Conservation (phyloP, 2,329 filamentous ascomycete species). For the Chrysoporthe puriensis region DNA sequence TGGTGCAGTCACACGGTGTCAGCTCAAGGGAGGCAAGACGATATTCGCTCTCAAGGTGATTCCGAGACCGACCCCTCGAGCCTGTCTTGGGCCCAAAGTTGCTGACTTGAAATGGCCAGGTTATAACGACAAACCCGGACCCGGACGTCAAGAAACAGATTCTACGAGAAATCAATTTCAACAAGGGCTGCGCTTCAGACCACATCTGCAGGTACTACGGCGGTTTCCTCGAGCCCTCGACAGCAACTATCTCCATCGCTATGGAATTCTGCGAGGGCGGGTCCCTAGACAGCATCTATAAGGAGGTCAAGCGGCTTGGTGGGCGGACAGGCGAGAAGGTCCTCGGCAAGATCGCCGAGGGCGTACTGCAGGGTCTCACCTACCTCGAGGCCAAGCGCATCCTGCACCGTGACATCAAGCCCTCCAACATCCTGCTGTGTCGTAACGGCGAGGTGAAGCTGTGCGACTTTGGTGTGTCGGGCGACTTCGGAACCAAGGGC, state of each 20-base stretch:
- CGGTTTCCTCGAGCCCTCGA: slow-evolving; percentile 94
- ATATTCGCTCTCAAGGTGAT: slow-evolving; percentile 92
- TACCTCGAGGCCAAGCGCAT: slow-evolving; percentile 96
- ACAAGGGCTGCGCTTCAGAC: slow-evolving; percentile 93
- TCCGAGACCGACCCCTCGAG: background rate
- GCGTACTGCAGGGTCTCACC: slow-evolving; percentile 88
- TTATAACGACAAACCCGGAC: slow-evolving; percentile 97
- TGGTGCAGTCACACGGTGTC: slow-evolving; percentile 90
- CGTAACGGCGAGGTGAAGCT: slow-evolving; percentile 93
- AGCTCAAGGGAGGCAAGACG: slow-evolving; percentile 87
- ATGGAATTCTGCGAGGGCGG: slow-evolving; percentile 99
- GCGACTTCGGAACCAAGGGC: slow-evolving; percentile 97
- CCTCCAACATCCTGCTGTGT: slow-evolving; percentile 93
- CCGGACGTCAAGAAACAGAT: slow-evolving; percentile 99
- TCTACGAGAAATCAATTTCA: slow-evolving; percentile 92
- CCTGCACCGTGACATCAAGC: slow-evolving; percentile 98
- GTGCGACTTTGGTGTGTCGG: slow-evolving; percentile 97
- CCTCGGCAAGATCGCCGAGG: slow-evolving; percentile 93
- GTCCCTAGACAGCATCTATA: slow-evolving; percentile 94
- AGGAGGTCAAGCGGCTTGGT: slow-evolving; percentile 93
- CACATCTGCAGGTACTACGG: slow-evolving; percentile 98
- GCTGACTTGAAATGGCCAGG: slow-evolving; percentile 52
- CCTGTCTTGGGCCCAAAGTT: slow-evolving; percentile 30
- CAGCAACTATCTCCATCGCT: slow-evolving; percentile 94
- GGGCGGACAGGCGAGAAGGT: slow-evolving; percentile 97